Evolutionary conservation across 345 rosid species (phyloP).

Genomic region (Viola odorata): DNA sequence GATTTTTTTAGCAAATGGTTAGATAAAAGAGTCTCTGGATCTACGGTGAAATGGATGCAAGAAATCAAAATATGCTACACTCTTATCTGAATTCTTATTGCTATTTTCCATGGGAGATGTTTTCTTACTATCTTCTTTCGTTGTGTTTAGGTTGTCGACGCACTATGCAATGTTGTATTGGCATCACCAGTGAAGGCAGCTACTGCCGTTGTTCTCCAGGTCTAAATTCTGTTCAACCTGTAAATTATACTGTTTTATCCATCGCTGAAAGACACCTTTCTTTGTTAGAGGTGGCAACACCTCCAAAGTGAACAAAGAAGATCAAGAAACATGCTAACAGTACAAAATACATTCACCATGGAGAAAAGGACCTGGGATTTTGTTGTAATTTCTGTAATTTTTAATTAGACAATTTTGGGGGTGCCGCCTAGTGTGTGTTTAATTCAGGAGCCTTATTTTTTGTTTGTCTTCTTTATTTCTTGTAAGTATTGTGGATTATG

Average conservation of each 20-base stretch:
- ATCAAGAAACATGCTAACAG: neutral
- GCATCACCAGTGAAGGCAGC: conserved; percentile 90
- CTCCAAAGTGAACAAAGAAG: conserved; percentile 1
- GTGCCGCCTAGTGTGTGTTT: conserved; percentile 6
- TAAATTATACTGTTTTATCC: conserved; percentile 2
- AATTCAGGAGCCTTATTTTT: conserved; percentile 11
- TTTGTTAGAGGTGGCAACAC: conserved; percentile 8
- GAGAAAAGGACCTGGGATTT: neutral
- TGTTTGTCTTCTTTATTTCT: neutral
- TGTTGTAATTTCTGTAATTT: neutral
- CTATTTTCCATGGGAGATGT: neutral
- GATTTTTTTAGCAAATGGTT: neutral
- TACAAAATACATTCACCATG: neutral
- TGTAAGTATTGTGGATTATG: conserved; percentile 1
- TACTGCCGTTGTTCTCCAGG: conserved; percentile 96
- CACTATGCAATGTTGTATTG: conserved; percentile 88
- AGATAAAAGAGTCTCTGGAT: neutral
- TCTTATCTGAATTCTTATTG: too few relatives aligned
- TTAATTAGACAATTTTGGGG: conserved; percentile 15
- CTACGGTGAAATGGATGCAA: neutral
- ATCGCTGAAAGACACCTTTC: conserved; percentile 4
- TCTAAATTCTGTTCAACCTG: conserved; percentile 36
- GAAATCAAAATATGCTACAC: neutral
- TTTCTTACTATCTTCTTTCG: conserved; percentile 13
- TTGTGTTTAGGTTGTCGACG: conserved; percentile 72